phyloP scores from a whole-genome alignment of 176 grass and related monocot genomes.

The Phyllostachys edulis region DNA sequence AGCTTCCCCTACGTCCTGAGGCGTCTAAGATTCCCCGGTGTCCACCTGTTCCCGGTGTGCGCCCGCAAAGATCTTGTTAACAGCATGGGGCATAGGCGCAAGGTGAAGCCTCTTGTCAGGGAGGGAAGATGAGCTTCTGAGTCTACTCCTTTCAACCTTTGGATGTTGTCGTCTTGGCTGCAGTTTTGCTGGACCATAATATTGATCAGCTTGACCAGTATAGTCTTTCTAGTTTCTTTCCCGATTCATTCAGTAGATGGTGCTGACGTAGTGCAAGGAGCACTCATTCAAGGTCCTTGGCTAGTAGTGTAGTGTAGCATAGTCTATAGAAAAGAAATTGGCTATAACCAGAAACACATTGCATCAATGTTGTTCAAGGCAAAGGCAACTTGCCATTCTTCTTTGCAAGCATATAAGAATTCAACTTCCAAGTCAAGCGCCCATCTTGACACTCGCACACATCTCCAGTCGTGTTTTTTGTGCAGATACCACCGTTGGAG shows the following conservation, averaged over 20 bases:
- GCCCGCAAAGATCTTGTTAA: slow-evolving; percentile 79
- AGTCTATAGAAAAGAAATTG: background rate
- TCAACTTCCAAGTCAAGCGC: background rate
- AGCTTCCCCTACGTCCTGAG: slow-evolving; percentile 86
- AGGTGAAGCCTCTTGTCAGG: slow-evolving; percentile 75
- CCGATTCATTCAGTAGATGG: background rate
- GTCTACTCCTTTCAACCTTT: background rate
- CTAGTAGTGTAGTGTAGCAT: background rate
- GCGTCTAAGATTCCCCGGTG: slow-evolving; percentile 46
- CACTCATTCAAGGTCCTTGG: background rate
- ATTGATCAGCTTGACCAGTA: background rate
- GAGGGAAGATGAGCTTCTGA: slow-evolving; percentile 43
- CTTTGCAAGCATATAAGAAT: background rate
- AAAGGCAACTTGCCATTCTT: background rate
- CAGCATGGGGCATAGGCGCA: slow-evolving; percentile 67
- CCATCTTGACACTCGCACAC: background rate
- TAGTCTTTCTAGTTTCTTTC: background rate
- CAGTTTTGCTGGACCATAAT: background rate
- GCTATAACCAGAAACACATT: background rate
- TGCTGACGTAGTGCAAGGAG: slow-evolving; percentile 1
- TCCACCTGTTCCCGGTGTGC: too few species aligned
- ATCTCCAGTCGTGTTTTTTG: background rate
- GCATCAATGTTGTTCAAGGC: background rate
- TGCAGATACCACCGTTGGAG: background rate
- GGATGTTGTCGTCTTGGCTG: background rate